Conservation (phyloP, 805 yeast species). For the Osmozyma mogii region DNA sequence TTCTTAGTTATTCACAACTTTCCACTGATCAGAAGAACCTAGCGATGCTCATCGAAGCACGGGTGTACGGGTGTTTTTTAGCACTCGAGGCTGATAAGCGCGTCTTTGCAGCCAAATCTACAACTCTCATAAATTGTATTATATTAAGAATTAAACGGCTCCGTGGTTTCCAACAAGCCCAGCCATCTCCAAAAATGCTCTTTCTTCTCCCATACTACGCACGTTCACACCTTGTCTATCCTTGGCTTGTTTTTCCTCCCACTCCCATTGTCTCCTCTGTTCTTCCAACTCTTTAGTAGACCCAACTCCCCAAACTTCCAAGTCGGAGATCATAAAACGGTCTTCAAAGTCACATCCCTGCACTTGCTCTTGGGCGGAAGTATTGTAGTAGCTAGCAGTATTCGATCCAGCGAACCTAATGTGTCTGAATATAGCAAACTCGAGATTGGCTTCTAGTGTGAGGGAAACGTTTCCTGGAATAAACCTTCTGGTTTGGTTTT, state of each 20-base stretch:
- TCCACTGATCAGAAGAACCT: too few species aligned
- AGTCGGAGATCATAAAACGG: slow-evolving; percentile 58
- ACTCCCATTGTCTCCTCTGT: slow-evolving; percentile 74
- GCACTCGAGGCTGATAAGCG: too few species aligned
- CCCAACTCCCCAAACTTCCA: slow-evolving; percentile 93
- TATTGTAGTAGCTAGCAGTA: slow-evolving; percentile 17
- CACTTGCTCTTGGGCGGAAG: slow-evolving; percentile 14
- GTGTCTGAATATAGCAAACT: slow-evolving; percentile 74
- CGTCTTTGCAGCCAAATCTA: too few species aligned
- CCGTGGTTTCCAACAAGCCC: slow-evolving; percentile 43
- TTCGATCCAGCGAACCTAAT: slow-evolving; percentile 31
- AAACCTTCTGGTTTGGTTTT: slow-evolving; percentile 37
- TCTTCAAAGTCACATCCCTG: slow-evolving; percentile 46
- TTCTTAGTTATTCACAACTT: too few species aligned
- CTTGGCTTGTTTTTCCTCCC: slow-evolving; percentile 85
- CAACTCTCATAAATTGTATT: too few species aligned
- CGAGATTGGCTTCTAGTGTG: slow-evolving; percentile 69
- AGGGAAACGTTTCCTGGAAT: slow-evolving; percentile 73
- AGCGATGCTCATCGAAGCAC: too few species aligned
- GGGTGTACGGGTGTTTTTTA: too few species aligned
- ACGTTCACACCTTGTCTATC: slow-evolving; percentile 67
- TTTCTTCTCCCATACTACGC: slow-evolving; percentile 64
- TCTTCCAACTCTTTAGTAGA: slow-evolving; percentile 67
- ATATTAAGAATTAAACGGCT: too few species aligned
- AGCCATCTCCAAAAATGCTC: slow-evolving; percentile 83